These are phyloP conservation scores for Reutealis trisperma DNA, from an alignment of 345 rosid genomes.

Conservation along the genomic window DNA sequence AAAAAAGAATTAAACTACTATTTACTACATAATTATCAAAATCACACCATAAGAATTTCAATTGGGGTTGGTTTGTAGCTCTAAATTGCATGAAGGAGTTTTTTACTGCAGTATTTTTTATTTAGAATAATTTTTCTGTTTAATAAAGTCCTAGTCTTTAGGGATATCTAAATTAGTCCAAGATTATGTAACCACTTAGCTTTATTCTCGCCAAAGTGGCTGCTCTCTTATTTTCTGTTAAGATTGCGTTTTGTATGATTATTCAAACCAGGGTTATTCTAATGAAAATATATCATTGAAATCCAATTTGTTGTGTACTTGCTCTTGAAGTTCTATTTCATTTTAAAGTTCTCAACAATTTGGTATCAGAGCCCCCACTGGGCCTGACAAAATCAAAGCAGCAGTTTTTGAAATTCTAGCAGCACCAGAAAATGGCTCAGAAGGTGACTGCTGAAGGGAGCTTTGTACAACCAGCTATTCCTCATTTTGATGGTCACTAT, in stretches of 20 bases:
- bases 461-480: not conserved
- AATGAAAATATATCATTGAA: not conserved
- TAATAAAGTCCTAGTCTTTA: too few relatives aligned
- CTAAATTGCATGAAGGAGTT: too few relatives aligned
- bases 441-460: constrained; percentile 1
- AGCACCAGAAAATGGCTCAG: not conserved
- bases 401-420: constrained; percentile 1
- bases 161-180: too few relatives aligned
- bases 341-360: not conserved
- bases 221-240: not conserved
- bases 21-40: too few relatives aligned
- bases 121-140: too few relatives aligned
- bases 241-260: not conserved
- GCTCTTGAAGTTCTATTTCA: too few relatives aligned
- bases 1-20: too few relatives aligned
- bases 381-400: too few relatives aligned
- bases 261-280: not conserved
- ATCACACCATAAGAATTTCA: not conserved
- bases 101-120: too few relatives aligned
- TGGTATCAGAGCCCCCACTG: not conserved
- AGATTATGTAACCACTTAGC: not conserved
- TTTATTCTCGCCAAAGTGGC: not conserved
- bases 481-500: too few relatives aligned
- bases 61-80: not conserved
- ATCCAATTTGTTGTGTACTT: not conserved